These are phyloP conservation scores for Atalantia buxifolia DNA, from an alignment of 345 rosid species.

Conservation along the genomic window DNA sequence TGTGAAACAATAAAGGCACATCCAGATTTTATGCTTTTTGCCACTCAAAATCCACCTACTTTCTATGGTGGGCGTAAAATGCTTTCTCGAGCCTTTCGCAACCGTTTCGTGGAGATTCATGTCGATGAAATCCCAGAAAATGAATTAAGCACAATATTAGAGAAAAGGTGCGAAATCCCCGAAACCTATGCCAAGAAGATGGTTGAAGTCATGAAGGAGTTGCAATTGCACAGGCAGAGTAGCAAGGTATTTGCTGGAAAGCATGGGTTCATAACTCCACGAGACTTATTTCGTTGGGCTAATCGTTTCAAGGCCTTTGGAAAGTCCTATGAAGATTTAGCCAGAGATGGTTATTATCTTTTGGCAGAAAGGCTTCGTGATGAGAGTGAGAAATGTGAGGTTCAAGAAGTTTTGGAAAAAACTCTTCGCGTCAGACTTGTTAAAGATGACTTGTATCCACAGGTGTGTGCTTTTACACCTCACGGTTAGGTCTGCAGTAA, in stretches of 20 bases:
- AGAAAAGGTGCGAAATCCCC: conserved; percentile 64
- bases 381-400: conserved; percentile 71
- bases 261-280: conserved; percentile 95
- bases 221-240: conserved; percentile 84
- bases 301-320: conserved; percentile 68
- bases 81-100: conserved; percentile 96
- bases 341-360: conserved; percentile 87
- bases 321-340: conserved; percentile 71
- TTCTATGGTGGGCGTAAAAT: conserved; percentile 94
- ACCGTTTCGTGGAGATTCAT: conserved; percentile 97
- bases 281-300: conserved; percentile 98
- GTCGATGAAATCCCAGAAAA: conserved; percentile 93
- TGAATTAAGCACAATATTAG: conserved; percentile 71
- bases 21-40: conserved; percentile 94
- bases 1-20: conserved; percentile 74
- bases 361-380: conserved; percentile 93
- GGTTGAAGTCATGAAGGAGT: conserved; percentile 92
- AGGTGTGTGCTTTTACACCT: conserved; percentile 35
- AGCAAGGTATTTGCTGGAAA: conserved; percentile 98
- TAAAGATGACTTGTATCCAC: conserved; percentile 60
- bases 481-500: background rate
- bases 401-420: conserved; percentile 72
- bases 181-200: conserved; percentile 71
- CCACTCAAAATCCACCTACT: conserved; percentile 96
- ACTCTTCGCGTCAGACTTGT: conserved; percentile 59